Evolutionary conservation across 2,329 filamentous ascomycete species (phyloP).

Genomic region (Peltaster fructicola): DNA sequence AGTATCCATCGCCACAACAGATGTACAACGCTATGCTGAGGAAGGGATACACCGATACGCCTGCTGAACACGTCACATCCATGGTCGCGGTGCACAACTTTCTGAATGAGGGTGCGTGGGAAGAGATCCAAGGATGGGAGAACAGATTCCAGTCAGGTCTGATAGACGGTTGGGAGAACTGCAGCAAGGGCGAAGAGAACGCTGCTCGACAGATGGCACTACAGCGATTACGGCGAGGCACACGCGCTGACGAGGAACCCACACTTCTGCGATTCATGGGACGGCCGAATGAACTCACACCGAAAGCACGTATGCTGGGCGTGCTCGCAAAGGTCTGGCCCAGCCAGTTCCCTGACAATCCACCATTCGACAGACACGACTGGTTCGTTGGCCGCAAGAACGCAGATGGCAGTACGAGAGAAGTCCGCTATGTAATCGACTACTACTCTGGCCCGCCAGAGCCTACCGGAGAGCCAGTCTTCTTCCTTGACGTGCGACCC

Average conservation of each 20-base stretch:
- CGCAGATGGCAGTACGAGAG: slow-evolving; percentile 46
- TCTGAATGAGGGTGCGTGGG: slow-evolving; percentile 92
- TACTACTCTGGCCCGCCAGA: slow-evolving; percentile 80
- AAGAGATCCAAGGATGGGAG: slow-evolving; percentile 90
- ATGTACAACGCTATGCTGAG: slow-evolving; percentile 98
- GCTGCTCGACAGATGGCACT: slow-evolving; percentile 11
- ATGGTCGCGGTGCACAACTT: slow-evolving; percentile 99
- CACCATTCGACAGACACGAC: slow-evolving; percentile 91
- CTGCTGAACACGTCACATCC: slow-evolving; percentile 77
- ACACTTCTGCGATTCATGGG: slow-evolving; percentile 77
- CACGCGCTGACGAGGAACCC: slow-evolving; percentile 33
- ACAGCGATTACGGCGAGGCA: slow-evolving; percentile 10
- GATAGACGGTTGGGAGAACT: slow-evolving; percentile 24
- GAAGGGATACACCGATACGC: slow-evolving; percentile 90
- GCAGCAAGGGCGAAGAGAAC: slow-evolving; percentile 18
- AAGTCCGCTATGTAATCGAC: slow-evolving; percentile 90
- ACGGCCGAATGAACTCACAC: slow-evolving; percentile 72
- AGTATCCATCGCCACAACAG: slow-evolving; percentile 94
- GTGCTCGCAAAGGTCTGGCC: slow-evolving; percentile 66
- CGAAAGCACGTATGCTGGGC: slow-evolving; percentile 74
- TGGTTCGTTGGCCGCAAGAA: slow-evolving; percentile 74
- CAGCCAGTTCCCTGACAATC: slow-evolving; percentile 56
- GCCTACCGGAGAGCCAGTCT: slow-evolving; percentile 76
- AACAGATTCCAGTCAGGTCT: slow-evolving; percentile 63
- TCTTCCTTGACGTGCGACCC: slow-evolving; percentile 86